Evolutionary conservation across 257 asterid genomes (phyloP), one percentile per base, ranked within the genome.

Genomic region (Cynanchum wilfordii): DNA sequence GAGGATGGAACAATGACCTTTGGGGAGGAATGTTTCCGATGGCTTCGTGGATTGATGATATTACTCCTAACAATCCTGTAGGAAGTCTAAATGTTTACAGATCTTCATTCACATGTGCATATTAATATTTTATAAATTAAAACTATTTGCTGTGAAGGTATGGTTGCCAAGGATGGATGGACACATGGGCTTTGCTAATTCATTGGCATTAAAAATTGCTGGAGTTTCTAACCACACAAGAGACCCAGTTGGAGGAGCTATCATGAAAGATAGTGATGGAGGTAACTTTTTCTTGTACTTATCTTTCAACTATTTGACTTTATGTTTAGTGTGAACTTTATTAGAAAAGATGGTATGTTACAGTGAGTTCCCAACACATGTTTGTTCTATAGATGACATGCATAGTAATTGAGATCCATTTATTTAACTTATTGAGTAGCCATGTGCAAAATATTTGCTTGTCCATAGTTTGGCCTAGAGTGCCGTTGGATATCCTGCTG

Each of bases 91-190:
- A 51, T 65, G 30, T 19, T 69, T 76, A 71, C 71, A 44, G 44
- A 60, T 66, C 51, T 70, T 72, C 58, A 67, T 72, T 75, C 76
- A 78, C 19, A 63, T 22, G 79, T 68, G 65, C 73, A 47, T 36
- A 19, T 65, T 40, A 30, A 12, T 54, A 55, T 50, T 58, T 7
- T 70, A 69, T 60, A 0, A 7, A 77, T 79, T 44, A 75, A 30
- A 66, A 51, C 40, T 69, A 65, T 42, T 54, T 70, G 38, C n/a
- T 76, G 33, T 76, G 78, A 80, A 94, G 99, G 95, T 94, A 42
- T 94, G 97, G 97, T 75, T 94, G 73, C 54, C 87, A 62, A 88
- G 99, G 86, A 88, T 85, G 89, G 99, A 94, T 89, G 99, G 99
- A 66, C 99, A 94, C 82, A 91, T 94, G 97, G 97, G 97, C 76